Evolutionary conservation across 371 early-diverging fungal species (phyloP).

Genomic region (Mortierella sp.): DNA sequence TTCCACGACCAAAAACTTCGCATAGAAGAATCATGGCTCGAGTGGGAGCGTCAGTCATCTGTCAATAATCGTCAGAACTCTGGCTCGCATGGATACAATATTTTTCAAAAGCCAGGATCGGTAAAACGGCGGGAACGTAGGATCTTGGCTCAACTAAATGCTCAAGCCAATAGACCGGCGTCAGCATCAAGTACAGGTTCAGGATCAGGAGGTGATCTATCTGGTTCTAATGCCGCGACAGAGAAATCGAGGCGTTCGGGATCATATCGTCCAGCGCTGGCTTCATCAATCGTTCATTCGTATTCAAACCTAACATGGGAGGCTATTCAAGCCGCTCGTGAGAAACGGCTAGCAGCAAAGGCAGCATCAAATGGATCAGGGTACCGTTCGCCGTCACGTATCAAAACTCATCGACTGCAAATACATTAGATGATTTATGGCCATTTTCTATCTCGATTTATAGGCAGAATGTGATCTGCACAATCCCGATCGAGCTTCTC

Average conservation of each 20-base stretch:
- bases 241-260: conserved; percentile 30
- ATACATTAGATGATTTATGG: neutral
- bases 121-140: conserved; percentile 33
- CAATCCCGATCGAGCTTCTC: conserved; percentile 40
- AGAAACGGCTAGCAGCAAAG: conserved; percentile 42
- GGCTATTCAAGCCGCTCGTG: conserved; percentile 33
- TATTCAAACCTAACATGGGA: conserved; percentile 43
- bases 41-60: conserved; percentile 43
- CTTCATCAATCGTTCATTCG: conserved; percentile 43
- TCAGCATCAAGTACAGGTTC: conserved; percentile 11
- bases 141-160: conserved; percentile 11
- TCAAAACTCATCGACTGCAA: neutral
- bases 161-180: conserved; percentile 6
- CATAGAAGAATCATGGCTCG: conserved; percentile 55
- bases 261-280: conserved; percentile 33
- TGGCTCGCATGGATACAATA: conserved; percentile 7
- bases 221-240: neutral
- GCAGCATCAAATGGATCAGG: conserved; percentile 20
- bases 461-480: conserved; percentile 42
- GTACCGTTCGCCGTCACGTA: conserved; percentile 9
- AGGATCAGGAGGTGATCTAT: conserved; percentile 21
- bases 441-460: neutral
- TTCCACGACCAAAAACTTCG: conserved; percentile 40
- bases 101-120: conserved; percentile 43
- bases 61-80: conserved; percentile 31